Conservation (phyloP, 495 filamentous ascomycete species). For the Podospora tetraspora region DNA sequence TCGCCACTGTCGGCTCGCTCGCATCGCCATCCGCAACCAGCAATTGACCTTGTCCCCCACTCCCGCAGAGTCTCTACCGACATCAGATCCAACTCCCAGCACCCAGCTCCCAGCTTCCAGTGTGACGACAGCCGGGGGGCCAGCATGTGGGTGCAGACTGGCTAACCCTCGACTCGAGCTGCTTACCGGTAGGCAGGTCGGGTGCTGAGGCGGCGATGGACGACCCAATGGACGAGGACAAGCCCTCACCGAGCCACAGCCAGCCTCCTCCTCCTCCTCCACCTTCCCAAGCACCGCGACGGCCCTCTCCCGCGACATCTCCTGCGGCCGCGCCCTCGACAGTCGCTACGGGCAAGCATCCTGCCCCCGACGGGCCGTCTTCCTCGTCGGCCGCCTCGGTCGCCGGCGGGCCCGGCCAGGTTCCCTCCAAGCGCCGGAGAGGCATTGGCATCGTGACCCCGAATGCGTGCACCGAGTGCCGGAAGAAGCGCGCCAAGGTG, state of each 20-base stretch:
- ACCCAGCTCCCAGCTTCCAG: neutral
- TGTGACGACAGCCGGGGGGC: neutral
- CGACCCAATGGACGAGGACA: slow-evolving; percentile 27
- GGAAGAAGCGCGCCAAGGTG: slow-evolving; percentile 55
- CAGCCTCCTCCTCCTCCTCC: slow-evolving; percentile 2
- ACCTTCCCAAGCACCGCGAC: neutral
- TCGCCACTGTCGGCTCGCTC: neutral
- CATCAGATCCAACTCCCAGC: no score
- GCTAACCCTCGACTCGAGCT: slow-evolving; percentile 4
- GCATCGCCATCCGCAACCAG: neutral
- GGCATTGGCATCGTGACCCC: slow-evolving; percentile 50
- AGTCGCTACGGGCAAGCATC: slow-evolving; percentile 3
- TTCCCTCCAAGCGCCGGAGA: slow-evolving; percentile 41
- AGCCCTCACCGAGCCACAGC: slow-evolving; percentile 9
- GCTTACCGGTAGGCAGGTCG: neutral
- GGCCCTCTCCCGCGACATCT: slow-evolving; percentile 2
- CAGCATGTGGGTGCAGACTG: slow-evolving; percentile 16
- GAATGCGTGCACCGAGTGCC: slow-evolving; percentile 54
- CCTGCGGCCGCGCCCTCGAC: slow-evolving; percentile 6
- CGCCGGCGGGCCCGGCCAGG: slow-evolving; percentile 1
- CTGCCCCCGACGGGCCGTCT: neutral
- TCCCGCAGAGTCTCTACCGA: neutral
- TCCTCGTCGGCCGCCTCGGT: slow-evolving; percentile 7
- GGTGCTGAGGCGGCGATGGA: slow-evolving; percentile 14
- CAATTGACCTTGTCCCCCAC: neutral